Evolutionary conservation across 2,329 filamentous ascomycete species (phyloP).

Genomic region (Trichoderma guizhouense): DNA sequence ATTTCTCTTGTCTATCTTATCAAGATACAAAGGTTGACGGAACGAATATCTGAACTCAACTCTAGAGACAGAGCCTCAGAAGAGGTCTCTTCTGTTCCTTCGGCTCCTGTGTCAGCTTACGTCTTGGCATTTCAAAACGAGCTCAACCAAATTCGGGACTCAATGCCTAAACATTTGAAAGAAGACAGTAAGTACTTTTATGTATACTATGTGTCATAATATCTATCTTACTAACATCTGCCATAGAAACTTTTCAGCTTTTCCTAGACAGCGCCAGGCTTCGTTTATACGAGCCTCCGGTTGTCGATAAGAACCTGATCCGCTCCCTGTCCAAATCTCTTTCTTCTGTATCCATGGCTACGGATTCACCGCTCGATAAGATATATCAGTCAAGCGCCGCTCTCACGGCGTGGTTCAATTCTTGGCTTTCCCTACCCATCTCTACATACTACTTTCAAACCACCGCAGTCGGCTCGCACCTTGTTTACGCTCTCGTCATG

Average conservation of each 20-base stretch:
- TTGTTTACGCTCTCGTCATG: constrained; percentile 50
- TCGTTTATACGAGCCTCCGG: constrained; percentile 47
- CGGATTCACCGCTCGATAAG: constrained; percentile 44
- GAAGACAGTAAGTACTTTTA: constrained; percentile 36
- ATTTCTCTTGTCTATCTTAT: constrained; percentile 44
- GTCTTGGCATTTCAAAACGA: constrained; percentile 45
- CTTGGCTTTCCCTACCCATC: constrained; percentile 44
- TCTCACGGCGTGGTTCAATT: constrained; percentile 48
- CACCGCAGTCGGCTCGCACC: constrained; percentile 42
- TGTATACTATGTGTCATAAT: not conserved
- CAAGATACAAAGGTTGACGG: constrained; percentile 47
- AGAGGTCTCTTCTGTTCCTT: constrained; percentile 33
- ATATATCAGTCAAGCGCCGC: constrained; percentile 49
- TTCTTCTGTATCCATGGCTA: constrained; percentile 35
- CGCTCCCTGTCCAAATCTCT: constrained; percentile 44
- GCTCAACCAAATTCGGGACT: constrained; percentile 39
- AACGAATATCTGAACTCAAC: constrained; percentile 46
- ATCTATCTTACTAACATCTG: not conserved
- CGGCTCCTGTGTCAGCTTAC: constrained; percentile 44
- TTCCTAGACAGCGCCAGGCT: constrained; percentile 42
- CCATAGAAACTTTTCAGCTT: constrained; percentile 37
- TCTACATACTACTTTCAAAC: constrained; percentile 45
- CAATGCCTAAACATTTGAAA: constrained; percentile 34
- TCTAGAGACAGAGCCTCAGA: constrained; percentile 35
- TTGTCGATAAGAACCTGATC: constrained; percentile 40